Evolutionary conservation across 176 grass and related monocot genomes (phyloP).

Genomic region (Avena insularis): DNA sequence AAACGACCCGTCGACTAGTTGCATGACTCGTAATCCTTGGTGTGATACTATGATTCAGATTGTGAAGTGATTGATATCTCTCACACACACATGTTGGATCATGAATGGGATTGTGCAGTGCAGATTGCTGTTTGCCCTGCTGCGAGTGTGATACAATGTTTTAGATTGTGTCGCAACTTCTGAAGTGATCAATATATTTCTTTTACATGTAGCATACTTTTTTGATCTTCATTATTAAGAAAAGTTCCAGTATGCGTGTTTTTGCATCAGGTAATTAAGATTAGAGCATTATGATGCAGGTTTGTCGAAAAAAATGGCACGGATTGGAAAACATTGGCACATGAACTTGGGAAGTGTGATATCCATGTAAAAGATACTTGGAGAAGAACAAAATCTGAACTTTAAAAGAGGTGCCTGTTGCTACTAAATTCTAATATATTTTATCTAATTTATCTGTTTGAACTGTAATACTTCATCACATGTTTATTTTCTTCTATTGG

Average conservation of each 20-base stretch:
- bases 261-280: conserved; percentile 33
- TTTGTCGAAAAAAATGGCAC: conserved; percentile 58
- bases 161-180: not conserved
- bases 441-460: conserved; percentile 8
- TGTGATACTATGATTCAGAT: not conserved
- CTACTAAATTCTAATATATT: conserved; percentile 27
- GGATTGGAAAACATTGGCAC: conserved; percentile 59
- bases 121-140: conserved; percentile 13
- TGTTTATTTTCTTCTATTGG: conserved; percentile 2
- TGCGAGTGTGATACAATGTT: not conserved
- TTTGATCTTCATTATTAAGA: conserved; percentile 30
- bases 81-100: not conserved
- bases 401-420: conserved; percentile 51
- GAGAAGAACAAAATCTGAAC: conserved; percentile 64
- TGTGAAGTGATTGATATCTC: not conserved
- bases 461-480: not conserved
- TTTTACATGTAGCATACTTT: not conserved
- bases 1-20: too few species aligned
- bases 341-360: conserved; percentile 52
- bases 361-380: conserved; percentile 84
- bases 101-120: not conserved
- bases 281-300: conserved; percentile 38
- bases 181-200: not conserved
- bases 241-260: conserved; percentile 1
- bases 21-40: too few species aligned